Conservation (phyloP, 2,329 filamentous ascomycete species). For the Penicillium olsonii region DNA sequence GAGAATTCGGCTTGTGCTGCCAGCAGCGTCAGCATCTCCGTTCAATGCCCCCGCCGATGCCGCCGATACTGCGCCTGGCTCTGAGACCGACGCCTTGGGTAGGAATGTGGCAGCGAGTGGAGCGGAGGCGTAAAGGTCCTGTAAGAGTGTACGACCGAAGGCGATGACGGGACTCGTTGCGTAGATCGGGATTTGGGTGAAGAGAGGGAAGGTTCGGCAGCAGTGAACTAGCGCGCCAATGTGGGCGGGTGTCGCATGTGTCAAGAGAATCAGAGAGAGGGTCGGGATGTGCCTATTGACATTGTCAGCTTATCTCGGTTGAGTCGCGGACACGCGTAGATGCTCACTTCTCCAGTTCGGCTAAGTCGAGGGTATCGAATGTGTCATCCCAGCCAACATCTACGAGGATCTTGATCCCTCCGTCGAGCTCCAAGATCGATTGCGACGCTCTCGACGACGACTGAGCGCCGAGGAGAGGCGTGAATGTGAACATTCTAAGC, state of each 20-base stretch:
- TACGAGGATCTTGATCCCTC: slow-evolving; percentile 90
- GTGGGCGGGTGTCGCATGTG: slow-evolving; percentile 88
- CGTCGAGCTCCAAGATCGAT: slow-evolving; percentile 95
- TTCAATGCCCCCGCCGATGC: slow-evolving; percentile 33
- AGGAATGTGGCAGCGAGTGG: slow-evolving; percentile 86
- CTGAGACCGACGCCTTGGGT: slow-evolving; percentile 68
- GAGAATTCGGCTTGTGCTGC: slow-evolving; percentile 49
- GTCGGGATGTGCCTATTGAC: slow-evolving; percentile 76
- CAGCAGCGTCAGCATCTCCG: slow-evolving; percentile 33
- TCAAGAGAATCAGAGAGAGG: slow-evolving; percentile 88
- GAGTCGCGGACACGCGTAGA: slow-evolving; percentile 11
- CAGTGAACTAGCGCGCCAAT: slow-evolving; percentile 93
- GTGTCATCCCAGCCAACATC: slow-evolving; percentile 95
- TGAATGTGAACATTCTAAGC: slow-evolving; percentile 86
- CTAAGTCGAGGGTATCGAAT: slow-evolving; percentile 79
- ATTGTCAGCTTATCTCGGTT: slow-evolving; percentile 12
- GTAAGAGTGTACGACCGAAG: slow-evolving; percentile 83
- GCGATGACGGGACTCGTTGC: slow-evolving; percentile 92
- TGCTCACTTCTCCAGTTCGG: slow-evolving; percentile 82
- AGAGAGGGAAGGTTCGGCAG: slow-evolving; percentile 93
- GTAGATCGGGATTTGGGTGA: slow-evolving; percentile 90
- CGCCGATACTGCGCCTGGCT: slow-evolving; percentile 22
- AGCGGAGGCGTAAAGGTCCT: slow-evolving; percentile 89
- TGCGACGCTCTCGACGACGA: slow-evolving; percentile 80
- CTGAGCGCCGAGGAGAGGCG: slow-evolving; percentile 85